phyloP scores from a whole-genome alignment of 768 basidiomycete species.

The Cubamyces sp. region DNA sequence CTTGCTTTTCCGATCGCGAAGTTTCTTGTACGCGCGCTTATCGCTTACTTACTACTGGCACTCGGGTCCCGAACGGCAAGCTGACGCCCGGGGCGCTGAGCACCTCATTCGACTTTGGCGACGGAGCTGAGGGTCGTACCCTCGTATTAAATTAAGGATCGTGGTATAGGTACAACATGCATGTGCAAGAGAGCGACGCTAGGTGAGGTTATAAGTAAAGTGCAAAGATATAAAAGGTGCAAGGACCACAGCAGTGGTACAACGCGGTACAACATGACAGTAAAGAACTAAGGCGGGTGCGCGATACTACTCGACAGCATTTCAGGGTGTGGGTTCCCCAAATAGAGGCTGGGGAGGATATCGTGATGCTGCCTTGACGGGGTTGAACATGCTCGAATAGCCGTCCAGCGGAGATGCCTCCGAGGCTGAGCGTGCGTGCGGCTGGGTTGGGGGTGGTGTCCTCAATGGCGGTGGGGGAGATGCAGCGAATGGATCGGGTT shows the following conservation, averaged over 20 bases:
- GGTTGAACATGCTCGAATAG: constrained; percentile 23
- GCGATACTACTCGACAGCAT: neutral
- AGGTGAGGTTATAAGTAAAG: neutral
- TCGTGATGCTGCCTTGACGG: constrained; percentile 18
- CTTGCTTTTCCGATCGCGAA: constrained; percentile 11
- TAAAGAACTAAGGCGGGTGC: neutral
- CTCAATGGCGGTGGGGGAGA: constrained; percentile 11
- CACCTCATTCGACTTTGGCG: neutral
- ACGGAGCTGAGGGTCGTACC: neutral
- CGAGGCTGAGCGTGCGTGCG: constrained; percentile 9
- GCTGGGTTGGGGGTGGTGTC: neutral
- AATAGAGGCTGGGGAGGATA: constrained; percentile 22
- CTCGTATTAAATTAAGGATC: constrained; percentile 7
- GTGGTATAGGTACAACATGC: constrained; percentile 13
- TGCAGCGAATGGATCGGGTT: constrained; percentile 18
- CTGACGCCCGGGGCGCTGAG: too few relatives aligned
- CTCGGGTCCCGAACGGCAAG: too few relatives aligned
- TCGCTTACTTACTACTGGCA: too few relatives aligned
- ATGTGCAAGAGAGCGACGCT: neutral
- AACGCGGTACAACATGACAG: constrained; percentile 17
- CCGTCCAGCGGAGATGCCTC: constrained; percentile 16
- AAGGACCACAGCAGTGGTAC: neutral
- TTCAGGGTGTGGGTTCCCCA: constrained; percentile 7
- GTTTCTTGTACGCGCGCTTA: neutral
- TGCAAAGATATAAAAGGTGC: neutral